phyloP scores from a whole-genome alignment of 352 stramenopile genomes.

The Phytophthora kernoviae region DNA sequence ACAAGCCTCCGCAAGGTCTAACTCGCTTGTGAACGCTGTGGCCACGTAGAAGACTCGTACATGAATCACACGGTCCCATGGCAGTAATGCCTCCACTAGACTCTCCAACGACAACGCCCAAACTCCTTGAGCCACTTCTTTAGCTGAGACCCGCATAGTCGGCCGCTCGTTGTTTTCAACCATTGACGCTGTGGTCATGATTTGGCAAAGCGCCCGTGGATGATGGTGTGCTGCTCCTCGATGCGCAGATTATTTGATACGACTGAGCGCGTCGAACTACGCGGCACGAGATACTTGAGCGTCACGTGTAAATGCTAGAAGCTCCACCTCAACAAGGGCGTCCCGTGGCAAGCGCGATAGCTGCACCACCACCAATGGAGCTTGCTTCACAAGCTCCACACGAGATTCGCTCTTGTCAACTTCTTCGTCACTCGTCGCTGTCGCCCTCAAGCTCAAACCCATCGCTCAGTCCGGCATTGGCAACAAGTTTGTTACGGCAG shows the following conservation, averaged over 20 bases:
- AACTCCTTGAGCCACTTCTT: constrained; percentile 22
- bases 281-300: constrained; percentile 54
- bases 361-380: constrained; percentile 65
- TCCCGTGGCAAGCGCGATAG: constrained; percentile 72
- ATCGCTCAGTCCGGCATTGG: constrained; percentile 59
- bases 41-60: constrained; percentile 73
- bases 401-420: constrained; percentile 65
- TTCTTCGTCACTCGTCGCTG: constrained; percentile 78
- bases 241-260: constrained; percentile 21
- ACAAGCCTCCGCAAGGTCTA: constrained; percentile 44
- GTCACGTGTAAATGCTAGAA: constrained; percentile 72
- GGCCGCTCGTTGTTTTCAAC: constrained; percentile 2
- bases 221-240: constrained; percentile 38
- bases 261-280: constrained; percentile 13
- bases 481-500: constrained; percentile 26
- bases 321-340: constrained; percentile 77
- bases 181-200: constrained; percentile 44
- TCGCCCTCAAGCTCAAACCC: constrained; percentile 60
- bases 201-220: constrained; percentile 62
- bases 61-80: constrained; percentile 71
- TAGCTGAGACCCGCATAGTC: constrained; percentile 24
- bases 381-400: constrained; percentile 47
- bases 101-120: constrained; percentile 35
- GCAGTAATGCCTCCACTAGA: constrained; percentile 48
- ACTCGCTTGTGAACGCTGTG: constrained; percentile 52